Conservation (phyloP, 1,284 basidiomycete species). For the Puccinia coronata region DNA sequence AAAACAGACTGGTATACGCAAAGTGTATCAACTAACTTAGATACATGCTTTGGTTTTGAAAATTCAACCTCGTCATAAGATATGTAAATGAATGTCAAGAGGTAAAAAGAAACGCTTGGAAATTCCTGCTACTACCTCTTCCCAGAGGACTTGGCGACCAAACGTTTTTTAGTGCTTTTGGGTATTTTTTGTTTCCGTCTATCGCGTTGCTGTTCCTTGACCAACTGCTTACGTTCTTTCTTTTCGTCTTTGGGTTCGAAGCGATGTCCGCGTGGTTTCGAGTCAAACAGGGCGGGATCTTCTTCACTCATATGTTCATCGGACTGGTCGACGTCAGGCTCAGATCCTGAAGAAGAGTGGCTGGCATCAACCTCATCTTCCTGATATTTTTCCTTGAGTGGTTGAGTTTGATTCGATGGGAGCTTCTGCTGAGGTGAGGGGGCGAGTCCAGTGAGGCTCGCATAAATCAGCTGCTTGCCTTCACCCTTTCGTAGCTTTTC, state of each 20-base stretch:
- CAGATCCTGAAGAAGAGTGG: conserved; percentile 14
- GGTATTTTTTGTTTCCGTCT: conserved; percentile 88
- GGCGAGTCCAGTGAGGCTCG: conserved; percentile 72
- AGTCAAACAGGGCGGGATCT: conserved; percentile 17
- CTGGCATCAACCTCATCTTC: background rate
- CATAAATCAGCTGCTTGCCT: conserved; percentile 76
- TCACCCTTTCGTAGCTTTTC: conserved; percentile 71
- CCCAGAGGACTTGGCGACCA: conserved; percentile 66
- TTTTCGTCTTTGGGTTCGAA: conserved; percentile 40
- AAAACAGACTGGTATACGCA: no score
- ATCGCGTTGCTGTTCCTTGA: conserved; percentile 82
- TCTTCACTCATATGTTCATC: conserved; percentile 47
- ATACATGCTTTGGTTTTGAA: no score
- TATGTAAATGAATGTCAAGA: background rate
- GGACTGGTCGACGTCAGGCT: conserved; percentile 46
- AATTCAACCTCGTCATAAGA: no score
- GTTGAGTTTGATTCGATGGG: background rate
- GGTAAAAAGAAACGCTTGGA: background rate
- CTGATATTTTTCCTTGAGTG: conserved; percentile 21
- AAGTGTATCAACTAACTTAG: no score
- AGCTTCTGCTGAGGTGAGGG: background rate
- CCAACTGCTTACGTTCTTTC: conserved; percentile 85
- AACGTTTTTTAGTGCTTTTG: conserved; percentile 84
- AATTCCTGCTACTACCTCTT: conserved; percentile 50
- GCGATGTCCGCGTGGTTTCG: conserved; percentile 35